phyloP scores from a whole-genome alignment of 108 stramenopile genomes.

The Stephanodiscus minutulus region DNA sequence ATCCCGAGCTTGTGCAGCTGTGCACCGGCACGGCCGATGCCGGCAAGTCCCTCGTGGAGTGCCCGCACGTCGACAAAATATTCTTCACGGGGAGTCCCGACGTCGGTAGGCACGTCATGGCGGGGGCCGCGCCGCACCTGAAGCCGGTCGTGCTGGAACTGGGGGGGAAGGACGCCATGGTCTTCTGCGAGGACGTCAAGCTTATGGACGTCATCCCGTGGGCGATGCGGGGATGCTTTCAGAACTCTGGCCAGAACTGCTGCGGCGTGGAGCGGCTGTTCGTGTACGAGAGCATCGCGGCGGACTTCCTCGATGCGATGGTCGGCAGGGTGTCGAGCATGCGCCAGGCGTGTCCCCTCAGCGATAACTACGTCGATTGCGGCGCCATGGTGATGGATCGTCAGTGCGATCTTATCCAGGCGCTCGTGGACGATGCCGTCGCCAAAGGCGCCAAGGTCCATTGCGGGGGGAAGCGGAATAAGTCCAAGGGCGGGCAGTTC shows the following conservation, averaged over 20 bases:
- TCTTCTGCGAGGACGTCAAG: slow-evolving; percentile 92
- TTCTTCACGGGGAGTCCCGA: slow-evolving; percentile 97
- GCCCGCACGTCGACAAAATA: slow-evolving; percentile 93
- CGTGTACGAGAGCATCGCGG: slow-evolving; percentile 90
- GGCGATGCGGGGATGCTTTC: slow-evolving; percentile 96
- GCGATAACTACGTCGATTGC: slow-evolving; percentile 83
- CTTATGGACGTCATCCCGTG: slow-evolving; percentile 79
- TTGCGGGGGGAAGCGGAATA: slow-evolving; percentile 85
- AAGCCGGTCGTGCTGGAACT: slow-evolving; percentile 99
- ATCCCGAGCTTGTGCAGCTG: slow-evolving; percentile 91
- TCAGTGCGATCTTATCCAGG: slow-evolving; percentile 85
- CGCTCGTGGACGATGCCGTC: slow-evolving; percentile 96
- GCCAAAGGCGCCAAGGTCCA: slow-evolving; percentile 91
- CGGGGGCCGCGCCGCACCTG: slow-evolving; percentile 78
- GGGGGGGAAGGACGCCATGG: slow-evolving; percentile 99
- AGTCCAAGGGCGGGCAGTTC: slow-evolving; percentile 78
- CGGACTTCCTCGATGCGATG: slow-evolving; percentile 71
- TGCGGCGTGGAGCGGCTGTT: slow-evolving; percentile 96
- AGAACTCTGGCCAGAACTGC: slow-evolving; percentile 99
- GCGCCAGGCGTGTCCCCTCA: slow-evolving; percentile 84
- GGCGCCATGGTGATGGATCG: slow-evolving; percentile 92
- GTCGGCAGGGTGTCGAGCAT: slow-evolving; percentile 61
- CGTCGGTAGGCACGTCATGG: slow-evolving; percentile 95
- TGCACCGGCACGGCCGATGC: slow-evolving; percentile 93
- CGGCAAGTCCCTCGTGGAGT: slow-evolving; percentile 90